These are phyloP conservation scores for Borealophlyctis nickersoniae DNA, from an alignment of 192 early-diverging fungal genomes.

Conservation along the genomic window DNA sequence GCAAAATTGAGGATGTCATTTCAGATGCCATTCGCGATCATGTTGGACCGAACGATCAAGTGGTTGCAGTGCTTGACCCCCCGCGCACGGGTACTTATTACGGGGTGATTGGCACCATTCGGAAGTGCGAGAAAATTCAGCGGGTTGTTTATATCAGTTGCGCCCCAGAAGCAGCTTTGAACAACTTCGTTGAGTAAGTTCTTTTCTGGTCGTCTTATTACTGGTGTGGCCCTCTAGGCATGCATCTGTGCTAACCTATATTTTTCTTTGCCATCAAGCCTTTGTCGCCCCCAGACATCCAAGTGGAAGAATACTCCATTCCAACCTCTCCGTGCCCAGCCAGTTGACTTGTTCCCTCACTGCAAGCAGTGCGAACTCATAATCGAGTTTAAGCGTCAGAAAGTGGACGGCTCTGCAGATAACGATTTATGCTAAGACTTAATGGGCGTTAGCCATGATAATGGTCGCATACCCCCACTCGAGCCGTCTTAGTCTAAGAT, in stretches of 20 bases:
- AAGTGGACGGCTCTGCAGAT: too few species aligned
- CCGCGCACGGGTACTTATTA: slow-evolving; percentile 61
- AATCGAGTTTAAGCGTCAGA: slow-evolving; percentile 59
- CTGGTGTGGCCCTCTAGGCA: background rate
- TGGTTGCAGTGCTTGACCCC: slow-evolving; percentile 75
- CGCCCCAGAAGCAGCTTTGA: slow-evolving; percentile 51
- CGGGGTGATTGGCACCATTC: slow-evolving; percentile 61
- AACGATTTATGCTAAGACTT: too few species aligned
- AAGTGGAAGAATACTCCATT: slow-evolving; percentile 59
- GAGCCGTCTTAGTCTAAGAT: too few species aligned
- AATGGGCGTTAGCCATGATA: too few species aligned
- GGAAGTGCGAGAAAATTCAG: slow-evolving; percentile 50
- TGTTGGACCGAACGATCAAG: slow-evolving; percentile 43
- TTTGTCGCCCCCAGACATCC: slow-evolving; percentile 68
- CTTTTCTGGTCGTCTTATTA: background rate
- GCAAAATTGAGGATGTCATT: slow-evolving; percentile 62
- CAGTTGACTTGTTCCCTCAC: slow-evolving; percentile 78
- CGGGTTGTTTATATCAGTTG: slow-evolving; percentile 70
- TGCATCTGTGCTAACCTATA: slow-evolving; percentile 1
- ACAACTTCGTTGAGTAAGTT: slow-evolving; percentile 66
- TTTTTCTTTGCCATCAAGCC: slow-evolving; percentile 37
- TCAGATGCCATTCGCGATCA: slow-evolving; percentile 30
- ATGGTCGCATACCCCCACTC: too few species aligned
- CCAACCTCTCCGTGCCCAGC: slow-evolving; percentile 50
- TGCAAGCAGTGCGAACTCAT: slow-evolving; percentile 66